Conservation (phyloP, 805 yeast genomes). For the Nakazawaea peltata region DNA sequence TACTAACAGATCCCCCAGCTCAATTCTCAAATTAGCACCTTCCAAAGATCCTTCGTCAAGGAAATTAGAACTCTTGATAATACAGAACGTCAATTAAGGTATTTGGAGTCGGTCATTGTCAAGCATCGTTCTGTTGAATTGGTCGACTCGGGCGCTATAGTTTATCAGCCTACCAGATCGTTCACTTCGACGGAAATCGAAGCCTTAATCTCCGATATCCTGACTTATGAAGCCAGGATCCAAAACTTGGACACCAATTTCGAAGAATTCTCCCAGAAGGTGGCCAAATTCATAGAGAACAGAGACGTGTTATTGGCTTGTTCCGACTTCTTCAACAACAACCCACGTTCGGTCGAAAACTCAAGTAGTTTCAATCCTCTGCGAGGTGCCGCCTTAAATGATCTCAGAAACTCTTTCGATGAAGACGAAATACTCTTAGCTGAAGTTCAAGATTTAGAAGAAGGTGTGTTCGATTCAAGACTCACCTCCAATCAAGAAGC, state of each 20-base stretch:
- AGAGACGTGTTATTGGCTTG: constrained; percentile 44
- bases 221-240: constrained; percentile 62
- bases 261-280: constrained; percentile 48
- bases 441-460: constrained; percentile 19
- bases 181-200: constrained; percentile 59
- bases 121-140: constrained; percentile 7
- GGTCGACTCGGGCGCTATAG: constrained; percentile 4
- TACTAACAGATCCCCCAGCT: constrained; percentile 1
- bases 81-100: constrained; percentile 76
- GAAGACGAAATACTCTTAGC: constrained; percentile 17
- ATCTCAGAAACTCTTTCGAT: constrained; percentile 19
- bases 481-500: constrained; percentile 21
- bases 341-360: constrained; percentile 13
- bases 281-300: constrained; percentile 58
- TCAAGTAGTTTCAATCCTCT: too few species aligned
- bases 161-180: constrained; percentile 6
- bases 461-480: constrained; percentile 18
- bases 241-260: constrained; percentile 62
- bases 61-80: constrained; percentile 82
- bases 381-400: constrained; percentile 18
- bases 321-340: constrained; percentile 24
- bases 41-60: constrained; percentile 86
- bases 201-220: constrained; percentile 51
- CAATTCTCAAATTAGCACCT: constrained; percentile 41
- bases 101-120: constrained; percentile 12